Base-by-base conservation (phyloP, 2,329 filamentous ascomycete genomes). In the Neonectria ditissima region DNA sequence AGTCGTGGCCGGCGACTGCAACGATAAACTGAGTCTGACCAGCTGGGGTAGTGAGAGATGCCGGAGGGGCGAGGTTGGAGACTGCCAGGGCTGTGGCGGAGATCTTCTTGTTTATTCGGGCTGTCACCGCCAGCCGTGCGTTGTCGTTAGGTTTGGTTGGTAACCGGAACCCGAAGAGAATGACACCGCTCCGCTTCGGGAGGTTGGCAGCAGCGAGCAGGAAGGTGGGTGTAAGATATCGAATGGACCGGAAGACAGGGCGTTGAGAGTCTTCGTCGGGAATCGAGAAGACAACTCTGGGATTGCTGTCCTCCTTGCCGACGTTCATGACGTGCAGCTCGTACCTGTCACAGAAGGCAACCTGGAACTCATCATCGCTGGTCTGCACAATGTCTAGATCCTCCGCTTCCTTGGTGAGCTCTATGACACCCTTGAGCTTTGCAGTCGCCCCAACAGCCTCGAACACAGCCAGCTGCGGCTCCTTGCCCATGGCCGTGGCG, bases 391-490 rank as follows among this genome's bases (percentile, higher is more conserved):
- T 83, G 74, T 94, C 92, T 54, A 94, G 72, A 76, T 94, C 92
- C 72, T 88, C 87, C 1, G 89, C 89, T 73, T 91, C 87, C 69
- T 79, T 82, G 16, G 78, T 73, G 43, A 87, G 77, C 65, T 86
- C 82, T 56, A 90, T 69, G 55, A 81, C 78, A 28, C 84, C 85
- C 70, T 81, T 81, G 51, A 78, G 65, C 71, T 81, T 85, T 62
- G 84, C 84, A 11, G 65, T 56, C 37, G 80, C 85, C 37, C 81
- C 86, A 1, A 82, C 80, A 1, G 82, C 80, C 75, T 92, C 87
- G 75, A 97, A 97, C 44, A 97, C 80, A 26, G 93, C 90, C 65
- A 97, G 87, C 79, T 97, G 92, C 13, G 91, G 87, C 51, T 91
- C 83, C 64, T 89, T 89, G 20, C 92, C 89, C 67, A 97, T 82